Percentiles rank a stretch among this genome's conserved stretches.
phyloP scores from a whole-genome alignment of 2,329 filamentous ascomycete species.

The Pseudocercospora musae region DNA sequence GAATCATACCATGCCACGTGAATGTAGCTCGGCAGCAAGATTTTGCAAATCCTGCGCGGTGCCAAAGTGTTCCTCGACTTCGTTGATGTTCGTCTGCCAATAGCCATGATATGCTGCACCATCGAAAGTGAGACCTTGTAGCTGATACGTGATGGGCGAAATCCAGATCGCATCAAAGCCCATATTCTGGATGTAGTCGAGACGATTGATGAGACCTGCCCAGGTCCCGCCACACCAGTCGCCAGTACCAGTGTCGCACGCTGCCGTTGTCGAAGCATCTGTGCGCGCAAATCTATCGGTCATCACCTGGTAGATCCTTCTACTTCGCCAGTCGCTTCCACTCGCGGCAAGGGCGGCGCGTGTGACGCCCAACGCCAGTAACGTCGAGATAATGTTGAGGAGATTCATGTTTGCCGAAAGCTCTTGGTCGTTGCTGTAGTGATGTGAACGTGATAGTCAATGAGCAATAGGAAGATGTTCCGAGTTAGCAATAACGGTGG shows the following conservation, averaged over 20 bases:
- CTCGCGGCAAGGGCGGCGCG: slow-evolving; percentile 23
- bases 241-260: slow-evolving; percentile 35
- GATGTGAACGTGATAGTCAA: background rate
- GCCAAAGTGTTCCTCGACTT: slow-evolving; percentile 39
- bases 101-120: slow-evolving; percentile 55
- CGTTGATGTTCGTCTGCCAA: slow-evolving; percentile 51
- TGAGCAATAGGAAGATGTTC: background rate
- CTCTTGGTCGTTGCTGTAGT: background rate
- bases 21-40: slow-evolving; percentile 36
- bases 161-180: slow-evolving; percentile 45
- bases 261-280: slow-evolving; percentile 40
- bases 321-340: slow-evolving; percentile 37
- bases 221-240: slow-evolving; percentile 62
- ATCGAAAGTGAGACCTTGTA: slow-evolving; percentile 38
- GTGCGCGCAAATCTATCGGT: slow-evolving; percentile 43
- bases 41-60: slow-evolving; percentile 37
- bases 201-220: slow-evolving; percentile 54
- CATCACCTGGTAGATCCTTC: slow-evolving; percentile 44
- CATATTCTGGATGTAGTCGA: slow-evolving; percentile 60
- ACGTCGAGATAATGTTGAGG: slow-evolving; percentile 12
- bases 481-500: slow-evolving; percentile 1
- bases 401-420: slow-evolving; percentile 18
- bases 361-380: slow-evolving; percentile 21
- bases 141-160: slow-evolving; percentile 53
- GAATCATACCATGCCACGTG: slow-evolving; percentile 35